Evolutionary conservation across 192 early-diverging fungal species (phyloP), one percentile per base, ranked within the genome.

Genomic region (Podila minutissima): DNA sequence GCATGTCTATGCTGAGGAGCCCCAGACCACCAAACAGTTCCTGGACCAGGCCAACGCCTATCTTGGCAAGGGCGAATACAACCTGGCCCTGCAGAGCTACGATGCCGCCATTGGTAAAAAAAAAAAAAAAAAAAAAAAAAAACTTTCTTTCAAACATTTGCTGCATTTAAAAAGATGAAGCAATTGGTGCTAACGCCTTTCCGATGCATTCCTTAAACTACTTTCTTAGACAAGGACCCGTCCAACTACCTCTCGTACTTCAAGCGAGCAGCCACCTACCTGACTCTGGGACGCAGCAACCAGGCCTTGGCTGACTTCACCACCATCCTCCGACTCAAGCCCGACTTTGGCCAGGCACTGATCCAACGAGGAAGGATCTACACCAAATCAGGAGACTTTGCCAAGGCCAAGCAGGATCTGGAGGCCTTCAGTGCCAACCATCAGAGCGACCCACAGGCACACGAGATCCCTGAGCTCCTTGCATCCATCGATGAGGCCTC

Each of bases 201-300:
- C 28, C 51, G 19, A 10, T 55, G 53, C 53, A 55, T 3, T n/a
- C 50, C 19, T 24, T 26, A 7, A 55, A n/a, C 24, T 0, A 55
- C 6, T 10, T 10, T 9, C 87, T 24, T 88, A 86, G 94, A 83
- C 35, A 75, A 82, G 46, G 96, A 99, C 67, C 93, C 95, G 12
- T 82, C 87, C 57, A 93, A 95, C 87, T 95, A 97, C 67, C 74
- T 95, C 12, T 92, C 92, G n/a, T 94, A 93, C 85, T 97, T 93
- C 77, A 91, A 93, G 76, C 89, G 97, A 58, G 97, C 96, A 0
- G 91, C 93, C 17, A 92, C 93, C 10, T 92, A 96, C 57, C 82
- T 98, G 50, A 88, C 89, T 24, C 68, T 97, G 31, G 94, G 93
- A 59, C 89, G 90, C 48, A 89, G 88, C 62, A 67, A 82, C 9